Evolutionary conservation across 2,329 filamentous ascomycete species (phyloP).

Genomic region (Plenodomus lindquistii): DNA sequence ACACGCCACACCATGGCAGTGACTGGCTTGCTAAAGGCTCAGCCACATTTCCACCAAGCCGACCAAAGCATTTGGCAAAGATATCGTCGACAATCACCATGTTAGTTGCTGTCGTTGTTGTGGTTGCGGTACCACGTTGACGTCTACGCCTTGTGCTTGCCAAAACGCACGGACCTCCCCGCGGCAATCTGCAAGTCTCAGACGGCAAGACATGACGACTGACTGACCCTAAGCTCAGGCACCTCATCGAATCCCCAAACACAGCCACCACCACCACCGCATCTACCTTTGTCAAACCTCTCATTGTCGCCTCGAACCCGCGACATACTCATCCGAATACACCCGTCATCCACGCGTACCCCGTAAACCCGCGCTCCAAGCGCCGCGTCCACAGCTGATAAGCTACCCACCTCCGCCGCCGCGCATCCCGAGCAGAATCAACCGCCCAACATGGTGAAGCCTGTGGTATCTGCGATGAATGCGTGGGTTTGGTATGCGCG

Average conservation of each 20-base stretch:
- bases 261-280: constrained; percentile 5
- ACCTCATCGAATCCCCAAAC: constrained; percentile 5
- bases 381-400: constrained; percentile 12
- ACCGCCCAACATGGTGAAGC: constrained; percentile 82
- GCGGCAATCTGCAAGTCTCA: background rate
- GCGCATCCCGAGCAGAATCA: constrained; percentile 9
- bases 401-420: constrained; percentile 14
- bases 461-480: constrained; percentile 86
- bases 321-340: background rate
- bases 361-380: constrained; percentile 3
- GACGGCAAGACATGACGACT: constrained; percentile 18
- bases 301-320: background rate
- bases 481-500: constrained; percentile 86
- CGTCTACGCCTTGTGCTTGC: background rate
- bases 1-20: too few relatives aligned
- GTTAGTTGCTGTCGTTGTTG: too few relatives aligned
- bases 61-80: too few relatives aligned
- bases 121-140: background rate
- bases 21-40: too few relatives aligned
- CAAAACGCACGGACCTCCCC: constrained; percentile 4
- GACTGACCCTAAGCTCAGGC: constrained; percentile 8
- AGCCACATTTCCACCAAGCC: too few relatives aligned
- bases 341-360: background rate
- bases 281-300: background rate
- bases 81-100: too few relatives aligned